Evolutionary conservation across 257 asterid species (phyloP).

Genomic region (Solanum lycopersicoides): DNA sequence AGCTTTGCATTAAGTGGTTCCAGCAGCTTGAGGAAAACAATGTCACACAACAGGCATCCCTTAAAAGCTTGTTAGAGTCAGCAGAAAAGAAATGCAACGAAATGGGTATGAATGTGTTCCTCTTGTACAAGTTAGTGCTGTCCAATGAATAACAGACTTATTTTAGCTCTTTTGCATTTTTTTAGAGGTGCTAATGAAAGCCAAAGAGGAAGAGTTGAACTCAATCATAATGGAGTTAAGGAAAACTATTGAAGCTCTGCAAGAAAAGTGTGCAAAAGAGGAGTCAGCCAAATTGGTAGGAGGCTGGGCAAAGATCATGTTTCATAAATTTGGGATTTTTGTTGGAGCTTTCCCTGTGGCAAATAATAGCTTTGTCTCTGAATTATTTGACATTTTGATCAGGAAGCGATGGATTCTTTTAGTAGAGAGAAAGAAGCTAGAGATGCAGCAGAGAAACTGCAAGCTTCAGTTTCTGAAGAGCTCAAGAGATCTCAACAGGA

Average conservation of each 20-base stretch:
- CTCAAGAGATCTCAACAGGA: constrained; percentile 65
- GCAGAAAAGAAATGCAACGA: constrained; percentile 60
- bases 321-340: neutral
- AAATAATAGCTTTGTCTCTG: neutral
- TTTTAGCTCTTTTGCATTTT: neutral
- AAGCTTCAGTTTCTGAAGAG: constrained; percentile 65
- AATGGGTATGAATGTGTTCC: constrained; percentile 27
- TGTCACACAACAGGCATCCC: constrained; percentile 40
- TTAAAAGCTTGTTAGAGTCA: constrained; percentile 45
- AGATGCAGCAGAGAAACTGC: constrained; percentile 58
- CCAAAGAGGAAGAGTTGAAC: constrained; percentile 72
- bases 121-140: neutral
- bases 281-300: constrained; percentile 65
- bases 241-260: constrained; percentile 52
- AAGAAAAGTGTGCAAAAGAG: constrained; percentile 60
- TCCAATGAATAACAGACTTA: neutral
- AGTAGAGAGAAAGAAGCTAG: constrained; percentile 60
- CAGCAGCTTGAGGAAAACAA: constrained; percentile 66
- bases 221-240: constrained; percentile 68
- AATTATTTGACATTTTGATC: constrained; percentile 1
- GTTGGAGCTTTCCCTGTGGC: neutral
- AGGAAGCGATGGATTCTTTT: constrained; percentile 75
- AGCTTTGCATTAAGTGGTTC: constrained; percentile 76
- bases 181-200: constrained; percentile 60
- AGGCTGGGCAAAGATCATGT: neutral